Conservation (phyloP, 805 yeast genomes). For the Candida peoriensis region DNA sequence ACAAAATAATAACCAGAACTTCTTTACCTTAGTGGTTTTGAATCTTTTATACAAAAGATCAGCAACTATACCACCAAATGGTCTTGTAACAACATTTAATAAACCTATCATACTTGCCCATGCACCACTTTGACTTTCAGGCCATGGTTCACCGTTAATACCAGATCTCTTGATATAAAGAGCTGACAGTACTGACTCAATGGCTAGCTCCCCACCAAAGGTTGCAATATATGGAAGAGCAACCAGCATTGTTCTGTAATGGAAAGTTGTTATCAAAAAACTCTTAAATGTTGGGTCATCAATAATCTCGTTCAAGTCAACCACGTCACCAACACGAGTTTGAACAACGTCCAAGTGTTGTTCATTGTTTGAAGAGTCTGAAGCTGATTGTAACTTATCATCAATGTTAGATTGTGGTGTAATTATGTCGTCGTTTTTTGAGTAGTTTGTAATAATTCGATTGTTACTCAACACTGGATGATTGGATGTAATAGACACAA, state of each 20-base stretch:
- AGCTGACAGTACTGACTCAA: conserved; percentile 24
- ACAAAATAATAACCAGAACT: conserved; percentile 28
- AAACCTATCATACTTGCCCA: conserved; percentile 32
- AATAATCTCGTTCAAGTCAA: conserved; percentile 22
- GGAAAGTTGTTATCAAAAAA: conserved; percentile 15
- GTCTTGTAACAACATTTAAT: conserved; percentile 27
- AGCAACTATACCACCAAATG: conserved; percentile 25
- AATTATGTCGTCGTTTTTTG: conserved; percentile 6
- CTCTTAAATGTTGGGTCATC: conserved; percentile 21
- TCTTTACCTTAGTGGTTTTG: conserved; percentile 27
- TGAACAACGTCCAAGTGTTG: conserved; percentile 9
- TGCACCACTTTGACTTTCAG: conserved; percentile 23
- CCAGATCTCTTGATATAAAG: conserved; percentile 18
- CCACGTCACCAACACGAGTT: conserved; percentile 15
- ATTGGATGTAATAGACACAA: conserved; percentile 18
- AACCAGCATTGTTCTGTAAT: conserved; percentile 26
- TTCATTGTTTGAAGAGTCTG: conserved; percentile 2
- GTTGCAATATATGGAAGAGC: conserved; percentile 25
- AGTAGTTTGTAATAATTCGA: background rate
- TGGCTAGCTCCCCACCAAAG: conserved; percentile 28
- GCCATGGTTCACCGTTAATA: conserved; percentile 11
- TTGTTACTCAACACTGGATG: conserved; percentile 9
- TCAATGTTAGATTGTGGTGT: conserved; percentile 4
- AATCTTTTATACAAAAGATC: conserved; percentile 26
- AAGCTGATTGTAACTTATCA: conserved; percentile 2